A percentile compares a stretch with the other conserved stretches of the same genome.
phyloP scores from a whole-genome alignment of 2,329 filamentous ascomycete genomes.

The Nemania diffusa region DNA sequence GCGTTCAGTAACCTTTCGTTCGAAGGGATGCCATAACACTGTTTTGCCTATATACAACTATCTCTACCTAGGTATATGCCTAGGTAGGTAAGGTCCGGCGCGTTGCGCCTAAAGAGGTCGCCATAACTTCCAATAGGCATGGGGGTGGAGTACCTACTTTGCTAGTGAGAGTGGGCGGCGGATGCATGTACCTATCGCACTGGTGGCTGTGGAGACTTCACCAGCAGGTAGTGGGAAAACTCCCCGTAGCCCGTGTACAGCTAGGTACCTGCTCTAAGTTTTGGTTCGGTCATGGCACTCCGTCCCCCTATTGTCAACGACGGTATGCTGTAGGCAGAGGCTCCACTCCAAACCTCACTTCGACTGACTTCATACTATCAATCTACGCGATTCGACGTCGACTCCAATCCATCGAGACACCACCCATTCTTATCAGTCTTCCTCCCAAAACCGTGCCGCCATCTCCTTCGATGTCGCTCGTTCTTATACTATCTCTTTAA shows the following conservation, averaged over 20 bases:
- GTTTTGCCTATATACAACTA: no score
- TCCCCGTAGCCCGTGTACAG: background rate
- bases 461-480: slow-evolving; percentile 65
- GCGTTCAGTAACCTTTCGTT: background rate
- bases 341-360: slow-evolving; percentile 46
- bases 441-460: slow-evolving; percentile 54
- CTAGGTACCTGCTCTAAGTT: background rate
- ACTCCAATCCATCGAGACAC: slow-evolving; percentile 63
- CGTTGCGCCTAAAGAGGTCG: no score
- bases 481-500: slow-evolving; percentile 63
- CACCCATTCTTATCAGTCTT: slow-evolving; percentile 55
- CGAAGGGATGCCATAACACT: background rate
- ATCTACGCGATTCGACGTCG: slow-evolving; percentile 61
- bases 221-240: background rate
- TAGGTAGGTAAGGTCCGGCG: background rate
- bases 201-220: no score
- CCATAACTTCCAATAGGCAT: background rate
- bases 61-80: no score
- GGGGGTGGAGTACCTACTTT: background rate
- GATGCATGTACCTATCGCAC: background rate
- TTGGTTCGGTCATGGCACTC: background rate
- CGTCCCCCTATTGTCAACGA: slow-evolving; percentile 20
- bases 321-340: slow-evolving; percentile 24
- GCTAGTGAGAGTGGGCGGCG: background rate
- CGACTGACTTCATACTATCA: slow-evolving; percentile 68